Evolutionary conservation across 2,329 filamentous ascomycete genomes (phyloP), one percentile per base, ranked within the genome.

Genomic region (Aspergillus melleus): DNA sequence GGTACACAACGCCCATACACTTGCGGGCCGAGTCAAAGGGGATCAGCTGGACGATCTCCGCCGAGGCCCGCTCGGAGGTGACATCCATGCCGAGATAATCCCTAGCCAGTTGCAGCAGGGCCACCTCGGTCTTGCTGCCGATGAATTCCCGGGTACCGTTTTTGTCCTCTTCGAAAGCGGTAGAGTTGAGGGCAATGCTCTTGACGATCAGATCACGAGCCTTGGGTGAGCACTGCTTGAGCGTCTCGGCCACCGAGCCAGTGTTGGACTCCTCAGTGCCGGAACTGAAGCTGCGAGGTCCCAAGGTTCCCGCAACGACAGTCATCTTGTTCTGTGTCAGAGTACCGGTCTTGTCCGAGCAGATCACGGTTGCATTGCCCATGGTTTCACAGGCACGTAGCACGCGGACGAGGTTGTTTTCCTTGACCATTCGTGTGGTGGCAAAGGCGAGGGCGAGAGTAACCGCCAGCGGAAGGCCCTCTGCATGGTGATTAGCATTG

Each of bases 301-400:
- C 88, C 46, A 91, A 76, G 5, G 88, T 87, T 6, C 88, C 89
- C 26, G 89, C 87, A 30, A 92, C 89, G 1, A 92, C 89, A 0
- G 87, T 89, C 88, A 90, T 90, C 73, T 87, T 86, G 70, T 90
- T 90, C 60, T 90, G 88, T 0, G 89, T 91, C 19, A 91, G 76
- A 5, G 89, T 91, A 53, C 89, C 89, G 1, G 89, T 91, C 76
- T 91, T 91, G 73, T 91, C 90, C 4, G 90, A 92, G 75, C 90
- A 94, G 39, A 94, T 88, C 0, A 90, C 89, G 0, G 88, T 90
- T 6, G 89, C 89, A 69, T 91, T 92, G 55, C 90, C 90, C 89
- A 92, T 92, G 50, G 90, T 90, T 74, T 92, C 90, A 68, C 90
- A 92, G 22, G 90, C 88, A 69, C 90, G 89, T 58, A 92, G 81